Base-by-base conservation (phyloP, 2,329 filamentous ascomycete species). In the Helminthosporium solani region DNA sequence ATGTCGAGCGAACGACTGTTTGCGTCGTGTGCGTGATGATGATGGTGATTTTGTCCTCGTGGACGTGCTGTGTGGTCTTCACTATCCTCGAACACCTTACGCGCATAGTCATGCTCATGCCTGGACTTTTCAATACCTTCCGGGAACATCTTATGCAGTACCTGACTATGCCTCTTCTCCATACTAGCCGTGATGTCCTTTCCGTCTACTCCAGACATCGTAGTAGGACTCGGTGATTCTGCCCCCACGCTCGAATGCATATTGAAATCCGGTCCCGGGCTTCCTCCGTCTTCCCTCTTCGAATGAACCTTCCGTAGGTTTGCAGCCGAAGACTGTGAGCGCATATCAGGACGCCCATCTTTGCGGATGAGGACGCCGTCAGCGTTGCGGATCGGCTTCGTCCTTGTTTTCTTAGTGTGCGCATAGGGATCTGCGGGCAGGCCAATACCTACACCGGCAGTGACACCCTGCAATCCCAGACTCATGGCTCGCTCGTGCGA, bases 271-370 rank as follows among this genome's bases (percentile, higher is more conserved):
- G 56, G 54, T 3, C 61, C 23, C 7, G 50, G 50, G 11, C 52
- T 54, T 21, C 56, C 57, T 33, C 57, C 49, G 20, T 68, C 64
- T 33, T 78, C 75, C 44, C 76, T 77, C 46, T 74, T 71, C 19
- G 75, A 74, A 53, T 78, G 75, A 3, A 78, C 75, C 52, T 77
- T 78, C 31, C 75, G 70, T 12, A 78, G 57, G 47, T 78, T 78
- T 38, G 75, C 75, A n/a, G 75, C 75, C 11, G 73, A 76, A 50
- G 73, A 75, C n/a, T 78, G 74, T 23, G 72, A 75, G 9, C 76
- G 72, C 74, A 77, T 77, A 46, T 78, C 76, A 4, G 76, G 75
- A 9, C 73, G 61, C 4, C 76, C 76, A 46, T 78, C 76, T 51
- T 78, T 78, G 33, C 76, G 68, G 44, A 78, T 78, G 23, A 78